Percentiles rank a stretch among this genome's conserved stretches.
These are phyloP conservation scores for Komagataella pseudopastoris DNA, from an alignment of 805 yeast species.

Conservation along the genomic window DNA sequence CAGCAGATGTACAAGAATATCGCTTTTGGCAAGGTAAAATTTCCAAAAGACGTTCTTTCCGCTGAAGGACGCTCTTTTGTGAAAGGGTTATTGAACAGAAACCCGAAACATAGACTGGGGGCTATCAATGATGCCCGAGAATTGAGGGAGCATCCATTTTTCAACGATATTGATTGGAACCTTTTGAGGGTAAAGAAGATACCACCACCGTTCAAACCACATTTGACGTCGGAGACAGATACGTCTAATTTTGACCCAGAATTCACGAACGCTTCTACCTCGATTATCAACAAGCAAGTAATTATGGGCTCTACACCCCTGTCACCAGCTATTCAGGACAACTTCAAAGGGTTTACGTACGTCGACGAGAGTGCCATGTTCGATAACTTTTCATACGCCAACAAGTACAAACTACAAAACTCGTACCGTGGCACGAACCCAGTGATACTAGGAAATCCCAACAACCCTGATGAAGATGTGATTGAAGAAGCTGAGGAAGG, in stretches of 20 bases:
- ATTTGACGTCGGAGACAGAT: constrained; percentile 79
- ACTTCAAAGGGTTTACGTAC: constrained; percentile 92
- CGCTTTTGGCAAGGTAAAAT: constrained; percentile 95
- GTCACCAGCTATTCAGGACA: constrained; percentile 91
- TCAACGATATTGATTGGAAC: constrained; percentile 86
- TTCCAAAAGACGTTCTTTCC: constrained; percentile 90
- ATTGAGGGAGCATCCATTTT: constrained; percentile 83
- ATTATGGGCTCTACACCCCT: constrained; percentile 66
- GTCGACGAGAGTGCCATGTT: constrained; percentile 91
- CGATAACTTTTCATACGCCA: constrained; percentile 46
- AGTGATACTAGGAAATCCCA: constrained; percentile 68
- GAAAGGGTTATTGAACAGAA: constrained; percentile 86
- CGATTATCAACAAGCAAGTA: constrained; percentile 58
- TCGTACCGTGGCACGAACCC: constrained; percentile 39
- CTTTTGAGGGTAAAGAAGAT: constrained; percentile 63
- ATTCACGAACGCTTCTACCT: constrained; percentile 84
- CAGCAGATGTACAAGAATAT: constrained; percentile 99
- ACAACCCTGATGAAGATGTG: constrained; percentile 77
- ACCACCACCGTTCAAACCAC: constrained; percentile 97
- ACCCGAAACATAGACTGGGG: constrained; percentile 91
- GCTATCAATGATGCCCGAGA: constrained; percentile 88
- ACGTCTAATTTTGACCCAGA: constrained; percentile 97
- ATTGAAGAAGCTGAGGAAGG: constrained; percentile 49
- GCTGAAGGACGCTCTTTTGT: constrained; percentile 93
- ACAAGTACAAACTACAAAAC: constrained; percentile 2